phyloP scores from a whole-genome alignment of 2,329 filamentous ascomycete species.

The Colletotrichum eleusines region DNA sequence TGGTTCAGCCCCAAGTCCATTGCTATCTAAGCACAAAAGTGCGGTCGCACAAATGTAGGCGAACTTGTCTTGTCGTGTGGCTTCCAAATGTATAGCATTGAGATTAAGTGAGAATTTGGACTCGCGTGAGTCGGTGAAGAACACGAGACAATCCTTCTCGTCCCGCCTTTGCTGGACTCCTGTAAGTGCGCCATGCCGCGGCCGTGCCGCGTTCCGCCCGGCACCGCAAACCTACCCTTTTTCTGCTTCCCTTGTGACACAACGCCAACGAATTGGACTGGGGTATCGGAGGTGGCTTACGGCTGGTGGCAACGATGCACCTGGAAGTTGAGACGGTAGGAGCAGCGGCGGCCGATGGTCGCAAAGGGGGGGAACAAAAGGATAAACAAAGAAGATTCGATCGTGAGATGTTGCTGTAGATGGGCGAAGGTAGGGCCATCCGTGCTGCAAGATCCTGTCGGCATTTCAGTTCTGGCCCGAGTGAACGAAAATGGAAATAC shows the following conservation, averaged over 20 bases:
- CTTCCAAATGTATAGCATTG: neutral
- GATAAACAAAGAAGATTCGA: conserved; percentile 11
- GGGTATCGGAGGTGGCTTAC: conserved; percentile 7
- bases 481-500: neutral
- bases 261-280: conserved; percentile 32
- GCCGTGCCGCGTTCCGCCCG: conserved; percentile 7
- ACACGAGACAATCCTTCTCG: conserved; percentile 8
- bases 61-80: neutral
- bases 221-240: conserved; percentile 18
- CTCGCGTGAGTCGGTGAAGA: conserved; percentile 11
- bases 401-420: neutral
- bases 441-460: neutral
- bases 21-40: neutral
- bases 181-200: conserved; percentile 20
- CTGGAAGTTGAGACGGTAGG: neutral
- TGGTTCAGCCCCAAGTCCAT: neutral
- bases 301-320: conserved; percentile 7
- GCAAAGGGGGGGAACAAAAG: neutral
- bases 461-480: neutral
- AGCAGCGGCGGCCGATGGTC: neutral
- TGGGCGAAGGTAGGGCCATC: neutral
- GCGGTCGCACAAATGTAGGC: too few species aligned
- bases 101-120: neutral
- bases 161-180: conserved; percentile 3
- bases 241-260: conserved; percentile 26